Percentiles rank a stretch among this genome's conserved stretches.
Conservation (phyloP, 108 stramenopile species). For the Fragilariopsis cylindrus region DNA sequence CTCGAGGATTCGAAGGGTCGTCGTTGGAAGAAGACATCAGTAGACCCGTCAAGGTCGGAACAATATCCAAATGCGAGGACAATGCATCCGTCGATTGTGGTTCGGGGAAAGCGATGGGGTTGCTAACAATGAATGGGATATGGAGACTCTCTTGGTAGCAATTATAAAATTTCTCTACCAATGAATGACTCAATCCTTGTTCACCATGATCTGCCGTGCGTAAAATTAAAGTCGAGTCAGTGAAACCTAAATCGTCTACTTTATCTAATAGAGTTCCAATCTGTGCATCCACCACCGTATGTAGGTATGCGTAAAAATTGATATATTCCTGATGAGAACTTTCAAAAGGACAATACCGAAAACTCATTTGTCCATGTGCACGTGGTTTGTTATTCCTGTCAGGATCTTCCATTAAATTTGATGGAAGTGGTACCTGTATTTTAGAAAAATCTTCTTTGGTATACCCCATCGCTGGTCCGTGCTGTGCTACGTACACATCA, state of each 20-base stretch:
- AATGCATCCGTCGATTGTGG: slow-evolving; percentile 18
- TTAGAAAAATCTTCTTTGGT: slow-evolving; percentile 50
- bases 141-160: slow-evolving; percentile 58
- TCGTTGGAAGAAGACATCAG: not conserved
- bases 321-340: slow-evolving; percentile 48
- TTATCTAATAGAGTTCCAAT: slow-evolving; percentile 46
- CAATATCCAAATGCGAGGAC: slow-evolving; percentile 30
- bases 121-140: slow-evolving; percentile 53
- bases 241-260: slow-evolving; percentile 40
- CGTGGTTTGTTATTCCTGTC: slow-evolving; percentile 32
- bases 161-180: slow-evolving; percentile 60
- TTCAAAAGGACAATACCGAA: slow-evolving; percentile 23
- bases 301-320: slow-evolving; percentile 54
- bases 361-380: slow-evolving; percentile 23
- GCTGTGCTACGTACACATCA: slow-evolving; percentile 62
- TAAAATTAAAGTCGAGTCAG: slow-evolving; percentile 52
- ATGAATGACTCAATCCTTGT: slow-evolving; percentile 48
- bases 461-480: slow-evolving; percentile 34
- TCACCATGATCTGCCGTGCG: slow-evolving; percentile 67
- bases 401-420: slow-evolving; percentile 34
- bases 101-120: slow-evolving; percentile 47
- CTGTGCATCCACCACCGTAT: slow-evolving; percentile 46
- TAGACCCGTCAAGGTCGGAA: slow-evolving; percentile 24
- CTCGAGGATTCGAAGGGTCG: not conserved
- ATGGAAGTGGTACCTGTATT: slow-evolving; percentile 29